phyloP scores from a whole-genome alignment of 805 yeast genomes.

The Saccharomyces paradoxus region DNA sequence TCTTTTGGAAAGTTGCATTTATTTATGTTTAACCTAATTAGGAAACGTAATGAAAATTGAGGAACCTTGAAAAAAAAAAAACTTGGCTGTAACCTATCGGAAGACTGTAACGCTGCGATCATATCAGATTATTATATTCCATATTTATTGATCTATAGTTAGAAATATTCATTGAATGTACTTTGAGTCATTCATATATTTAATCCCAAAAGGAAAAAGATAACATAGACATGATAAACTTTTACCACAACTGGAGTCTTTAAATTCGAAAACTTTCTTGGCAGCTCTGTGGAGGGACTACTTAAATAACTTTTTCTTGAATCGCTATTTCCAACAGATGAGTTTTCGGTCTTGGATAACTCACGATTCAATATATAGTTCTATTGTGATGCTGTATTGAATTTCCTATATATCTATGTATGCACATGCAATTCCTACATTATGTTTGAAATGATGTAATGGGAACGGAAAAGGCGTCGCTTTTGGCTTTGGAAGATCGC shows the following conservation, averaged over 20 bases:
- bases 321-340: background rate
- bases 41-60: background rate
- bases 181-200: background rate
- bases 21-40: background rate
- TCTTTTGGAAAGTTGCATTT: background rate
- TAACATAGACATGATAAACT: background rate
- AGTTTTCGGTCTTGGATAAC: background rate
- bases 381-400: background rate
- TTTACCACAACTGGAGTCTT: background rate
- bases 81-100: background rate
- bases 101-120: background rate
- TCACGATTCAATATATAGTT: background rate
- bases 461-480: conserved; percentile 7
- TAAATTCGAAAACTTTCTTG: background rate
- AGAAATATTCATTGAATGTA: background rate
- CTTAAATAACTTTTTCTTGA: too few relatives aligned
- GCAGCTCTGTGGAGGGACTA: background rate
- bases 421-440: background rate
- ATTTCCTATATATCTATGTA: background rate
- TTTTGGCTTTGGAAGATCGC: background rate
- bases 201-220: background rate
- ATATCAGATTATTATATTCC: background rate
- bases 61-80: background rate
- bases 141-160: background rate
- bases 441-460: background rate